A percentile compares a stretch with the other conserved stretches of the same genome.
These are phyloP conservation scores for Cajanus cajan DNA, from an alignment of 306 rosid species.

Conservation along the genomic window DNA sequence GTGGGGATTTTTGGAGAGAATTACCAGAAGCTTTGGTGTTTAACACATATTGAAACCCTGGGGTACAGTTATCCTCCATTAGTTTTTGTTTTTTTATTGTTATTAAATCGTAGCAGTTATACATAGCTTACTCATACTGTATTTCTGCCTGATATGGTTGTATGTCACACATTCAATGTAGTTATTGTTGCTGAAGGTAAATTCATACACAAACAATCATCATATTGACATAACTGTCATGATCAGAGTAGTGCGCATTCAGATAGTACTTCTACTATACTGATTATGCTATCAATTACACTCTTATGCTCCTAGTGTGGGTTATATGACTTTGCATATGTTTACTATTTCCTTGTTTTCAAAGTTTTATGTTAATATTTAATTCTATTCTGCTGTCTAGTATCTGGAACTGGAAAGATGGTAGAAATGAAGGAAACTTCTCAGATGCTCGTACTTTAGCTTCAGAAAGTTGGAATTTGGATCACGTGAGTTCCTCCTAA, in stretches of 20 bases:
- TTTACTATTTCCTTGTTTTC: not conserved
- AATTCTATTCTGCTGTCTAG: constrained; percentile 37
- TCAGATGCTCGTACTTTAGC: constrained; percentile 75
- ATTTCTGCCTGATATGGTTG: not conserved
- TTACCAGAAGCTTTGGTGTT: constrained; percentile 89
- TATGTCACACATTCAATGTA: not conserved
- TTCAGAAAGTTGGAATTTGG: constrained; percentile 68
- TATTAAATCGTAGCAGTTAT: not conserved
- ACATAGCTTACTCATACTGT: not conserved
- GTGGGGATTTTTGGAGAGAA: constrained; percentile 82
- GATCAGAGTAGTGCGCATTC: not conserved
- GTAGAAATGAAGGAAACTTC: constrained; percentile 61
- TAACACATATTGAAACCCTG: constrained; percentile 84
- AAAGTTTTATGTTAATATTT: constrained; percentile 10
- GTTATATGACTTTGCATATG: constrained; percentile 18
- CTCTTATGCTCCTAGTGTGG: constrained; percentile 9
- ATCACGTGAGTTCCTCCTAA: constrained; percentile 52
- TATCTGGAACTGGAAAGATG: constrained; percentile 86
- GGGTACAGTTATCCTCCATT: constrained; percentile 52
- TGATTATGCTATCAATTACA: not conserved
- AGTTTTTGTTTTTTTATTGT: not conserved
- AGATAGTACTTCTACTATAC: not conserved
- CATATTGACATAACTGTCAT: not conserved
- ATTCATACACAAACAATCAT: not conserved
- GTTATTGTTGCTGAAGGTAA: not conserved